Percentiles rank a stretch among this genome's conserved stretches.
phyloP scores from a whole-genome alignment of 257 asterid species.

The Gentiana straminea region DNA sequence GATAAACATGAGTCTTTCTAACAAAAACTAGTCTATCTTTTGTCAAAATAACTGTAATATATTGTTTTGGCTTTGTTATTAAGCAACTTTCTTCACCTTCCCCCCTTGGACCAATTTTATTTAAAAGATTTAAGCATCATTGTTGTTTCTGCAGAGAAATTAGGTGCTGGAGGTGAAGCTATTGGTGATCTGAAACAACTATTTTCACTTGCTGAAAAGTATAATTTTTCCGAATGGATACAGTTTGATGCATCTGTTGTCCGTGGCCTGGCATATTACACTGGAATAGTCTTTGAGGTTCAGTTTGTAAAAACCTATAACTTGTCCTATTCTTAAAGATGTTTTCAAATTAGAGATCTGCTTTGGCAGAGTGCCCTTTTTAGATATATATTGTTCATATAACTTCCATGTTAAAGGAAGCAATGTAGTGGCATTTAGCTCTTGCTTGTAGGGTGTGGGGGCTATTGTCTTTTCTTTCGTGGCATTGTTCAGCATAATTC shows the following conservation, averaged over 20 bases:
- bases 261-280: slow-evolving; percentile 93
- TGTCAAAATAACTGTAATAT: no score
- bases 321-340: slow-evolving; percentile 36
- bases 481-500: no score
- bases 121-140: not conserved
- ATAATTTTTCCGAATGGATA: slow-evolving; percentile 90
- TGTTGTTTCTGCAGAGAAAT: slow-evolving; percentile 45
- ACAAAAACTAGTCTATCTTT: no score
- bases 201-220: slow-evolving; percentile 78
- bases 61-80: no score
- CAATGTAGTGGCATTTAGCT: no score
- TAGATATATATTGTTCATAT: no score
- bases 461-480: no score
- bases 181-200: slow-evolving; percentile 67
- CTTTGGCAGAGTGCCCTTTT: not conserved
- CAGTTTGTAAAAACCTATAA: not conserved
- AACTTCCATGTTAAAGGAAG: no score
- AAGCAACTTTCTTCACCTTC: no score
- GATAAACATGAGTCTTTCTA: no score
- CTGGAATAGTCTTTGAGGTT: slow-evolving; percentile 97
- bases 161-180: slow-evolving; percentile 72
- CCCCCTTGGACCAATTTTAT: no score
- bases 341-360: slow-evolving; percentile 77
- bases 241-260: slow-evolving; percentile 97
- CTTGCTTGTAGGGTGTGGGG: no score